Percentiles rank a stretch among this genome's conserved stretches.
Conservation (phyloP, 176 grass and related monocot species). For the Zoysia pacifica region DNA sequence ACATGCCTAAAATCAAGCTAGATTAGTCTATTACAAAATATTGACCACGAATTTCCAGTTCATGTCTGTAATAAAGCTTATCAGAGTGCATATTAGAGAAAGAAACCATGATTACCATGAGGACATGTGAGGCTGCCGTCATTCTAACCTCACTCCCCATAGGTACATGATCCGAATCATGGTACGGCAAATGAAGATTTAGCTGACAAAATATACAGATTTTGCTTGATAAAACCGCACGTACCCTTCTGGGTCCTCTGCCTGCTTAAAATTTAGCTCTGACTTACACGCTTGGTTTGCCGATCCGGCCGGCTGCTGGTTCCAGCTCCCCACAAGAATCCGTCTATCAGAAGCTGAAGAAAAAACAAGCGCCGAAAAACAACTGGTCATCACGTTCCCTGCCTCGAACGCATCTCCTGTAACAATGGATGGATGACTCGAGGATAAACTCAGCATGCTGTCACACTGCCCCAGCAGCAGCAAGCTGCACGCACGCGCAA, state of each 20-base stretch:
- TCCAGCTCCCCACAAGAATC: conserved; percentile 15
- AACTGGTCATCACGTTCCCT: background rate
- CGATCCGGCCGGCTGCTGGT: conserved; percentile 4
- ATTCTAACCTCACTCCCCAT: conserved; percentile 22
- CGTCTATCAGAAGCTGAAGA: background rate
- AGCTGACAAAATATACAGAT: background rate
- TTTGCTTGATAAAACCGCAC: background rate
- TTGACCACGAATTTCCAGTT: background rate
- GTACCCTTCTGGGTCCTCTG: background rate
- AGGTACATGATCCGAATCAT: conserved; percentile 6
- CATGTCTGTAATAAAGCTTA: background rate
- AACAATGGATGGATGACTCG: conserved; percentile 2
- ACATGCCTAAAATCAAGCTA: background rate
- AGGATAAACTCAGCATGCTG: conserved; percentile 35
- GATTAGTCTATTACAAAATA: background rate
- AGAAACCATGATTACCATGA: background rate
- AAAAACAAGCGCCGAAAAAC: conserved; percentile 13
- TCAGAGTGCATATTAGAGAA: background rate
- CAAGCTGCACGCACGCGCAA: background rate
- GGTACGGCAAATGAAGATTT: background rate
- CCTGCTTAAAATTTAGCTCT: background rate
- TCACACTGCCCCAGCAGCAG: background rate
- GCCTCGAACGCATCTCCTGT: background rate
- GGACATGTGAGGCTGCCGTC: background rate
- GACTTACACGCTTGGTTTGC: background rate